Conservation (phyloP, 192 early-diverging fungal genomes). For the Entrophospora sp. region DNA sequence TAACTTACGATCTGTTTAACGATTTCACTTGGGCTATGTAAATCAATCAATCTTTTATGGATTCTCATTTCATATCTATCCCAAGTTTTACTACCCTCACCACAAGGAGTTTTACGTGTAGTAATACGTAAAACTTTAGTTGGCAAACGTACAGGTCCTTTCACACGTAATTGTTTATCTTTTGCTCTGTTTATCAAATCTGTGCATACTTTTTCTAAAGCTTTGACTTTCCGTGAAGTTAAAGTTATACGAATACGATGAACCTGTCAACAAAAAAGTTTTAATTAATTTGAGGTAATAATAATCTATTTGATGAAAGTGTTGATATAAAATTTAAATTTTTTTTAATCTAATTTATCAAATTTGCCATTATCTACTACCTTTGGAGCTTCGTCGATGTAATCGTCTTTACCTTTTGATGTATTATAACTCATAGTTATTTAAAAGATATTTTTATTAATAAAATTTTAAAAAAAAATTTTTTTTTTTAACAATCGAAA, state of each 20-base stretch:
- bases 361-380: too few relatives aligned
- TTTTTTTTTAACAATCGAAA: too few relatives aligned
- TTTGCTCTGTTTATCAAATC: conserved; percentile 96
- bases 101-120: conserved; percentile 98
- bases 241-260: conserved; percentile 99
- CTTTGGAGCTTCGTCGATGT: background rate
- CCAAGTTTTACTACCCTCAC: conserved; percentile 99
- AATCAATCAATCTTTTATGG: conserved; percentile 99
- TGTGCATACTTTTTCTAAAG: conserved; percentile 97
- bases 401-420: conserved; percentile 14
- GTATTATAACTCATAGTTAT: too few relatives aligned
- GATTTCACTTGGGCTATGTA: conserved; percentile 97
- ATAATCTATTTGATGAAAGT: too few relatives aligned
- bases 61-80: conserved; percentile 97
- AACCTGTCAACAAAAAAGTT: too few relatives aligned
- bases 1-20: conserved; percentile 91
- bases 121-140: conserved; percentile 97
- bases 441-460: too few relatives aligned
- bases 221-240: conserved; percentile 95
- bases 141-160: conserved; percentile 98
- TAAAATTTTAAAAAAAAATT: too few relatives aligned
- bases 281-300: too few relatives aligned
- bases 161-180: conserved; percentile 98
- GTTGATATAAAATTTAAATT: too few relatives aligned
- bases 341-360: too few relatives aligned